Evolutionary conservation across 2,329 filamentous ascomycete genomes (phyloP).

Genomic region (Fusarium camptoceras): DNA sequence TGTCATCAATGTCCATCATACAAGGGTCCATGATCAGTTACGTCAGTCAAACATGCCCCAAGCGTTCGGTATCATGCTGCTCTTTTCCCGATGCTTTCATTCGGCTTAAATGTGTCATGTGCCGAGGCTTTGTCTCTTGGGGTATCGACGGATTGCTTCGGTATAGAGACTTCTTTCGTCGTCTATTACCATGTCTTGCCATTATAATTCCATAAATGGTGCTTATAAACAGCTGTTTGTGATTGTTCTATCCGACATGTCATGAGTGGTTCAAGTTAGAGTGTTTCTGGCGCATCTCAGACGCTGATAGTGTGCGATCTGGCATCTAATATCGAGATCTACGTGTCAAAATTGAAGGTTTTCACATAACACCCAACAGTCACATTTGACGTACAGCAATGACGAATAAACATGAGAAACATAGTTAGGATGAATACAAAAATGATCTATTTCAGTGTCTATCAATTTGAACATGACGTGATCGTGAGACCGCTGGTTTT

Average conservation of each 20-base stretch:
- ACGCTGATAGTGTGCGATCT: background rate
- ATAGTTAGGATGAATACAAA: background rate
- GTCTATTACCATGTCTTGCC: background rate
- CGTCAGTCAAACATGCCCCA: conserved; percentile 37
- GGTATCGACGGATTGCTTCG: conserved; percentile 45
- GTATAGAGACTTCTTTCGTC: conserved; percentile 24
- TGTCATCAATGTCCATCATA: background rate
- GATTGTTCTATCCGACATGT: background rate
- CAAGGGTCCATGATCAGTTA: conserved; percentile 23
- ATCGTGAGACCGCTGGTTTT: background rate
- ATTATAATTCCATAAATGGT: background rate
- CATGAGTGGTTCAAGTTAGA: background rate
- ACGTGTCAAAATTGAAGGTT: background rate
- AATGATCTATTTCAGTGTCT: background rate
- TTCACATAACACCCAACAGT: background rate
- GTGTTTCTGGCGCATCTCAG: background rate
- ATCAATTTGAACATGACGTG: background rate
- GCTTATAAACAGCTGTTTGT: background rate
- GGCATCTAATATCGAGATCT: background rate
- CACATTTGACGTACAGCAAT: background rate
- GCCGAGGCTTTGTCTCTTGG: conserved; percentile 35
- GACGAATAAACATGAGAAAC: background rate
- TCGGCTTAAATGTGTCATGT: conserved; percentile 39
- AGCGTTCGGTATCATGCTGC: conserved; percentile 35
- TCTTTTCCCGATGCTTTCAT: conserved; percentile 36